Evolutionary conservation across 768 basidiomycete genomes (phyloP).

Genomic region (Candolleomyces eurysporus): DNA sequence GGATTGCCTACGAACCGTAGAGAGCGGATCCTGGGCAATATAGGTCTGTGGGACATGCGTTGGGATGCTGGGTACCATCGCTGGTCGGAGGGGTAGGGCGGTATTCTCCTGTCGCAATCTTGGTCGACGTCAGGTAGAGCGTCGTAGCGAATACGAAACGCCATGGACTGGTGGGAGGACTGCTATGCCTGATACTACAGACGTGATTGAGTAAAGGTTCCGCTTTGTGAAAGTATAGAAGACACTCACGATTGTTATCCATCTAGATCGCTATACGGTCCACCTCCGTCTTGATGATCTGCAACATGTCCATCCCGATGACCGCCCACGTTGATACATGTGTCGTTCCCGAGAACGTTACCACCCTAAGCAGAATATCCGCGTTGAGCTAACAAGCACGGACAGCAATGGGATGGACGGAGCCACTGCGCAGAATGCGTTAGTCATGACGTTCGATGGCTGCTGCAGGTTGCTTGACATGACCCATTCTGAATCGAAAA

Average conservation of each 20-base stretch:
- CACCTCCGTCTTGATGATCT: conserved; percentile 42
- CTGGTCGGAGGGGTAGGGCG: conserved; percentile 41
- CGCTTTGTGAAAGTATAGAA: not conserved
- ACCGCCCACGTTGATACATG: conserved; percentile 78
- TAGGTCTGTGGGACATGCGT: no score
- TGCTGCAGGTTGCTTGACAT: conserved; percentile 52
- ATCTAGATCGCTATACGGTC: conserved; percentile 56
- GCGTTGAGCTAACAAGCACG: not conserved
- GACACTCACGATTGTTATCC: conserved; percentile 53
- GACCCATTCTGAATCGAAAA: conserved; percentile 43
- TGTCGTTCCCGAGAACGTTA: conserved; percentile 68
- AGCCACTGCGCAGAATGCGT: conserved; percentile 76
- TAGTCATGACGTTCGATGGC: conserved; percentile 74
- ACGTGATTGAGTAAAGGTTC: not conserved
- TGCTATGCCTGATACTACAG: conserved; percentile 43
- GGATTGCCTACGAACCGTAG: no score
- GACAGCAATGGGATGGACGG: not conserved
- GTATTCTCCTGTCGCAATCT: conserved; percentile 53
- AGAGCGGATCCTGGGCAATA: no score
- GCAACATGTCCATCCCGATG: conserved; percentile 53
- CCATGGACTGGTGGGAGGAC: not conserved
- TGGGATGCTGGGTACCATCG: conserved; percentile 71
- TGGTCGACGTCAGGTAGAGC: conserved; percentile 59
- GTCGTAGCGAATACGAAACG: conserved; percentile 33
- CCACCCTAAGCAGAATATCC: conserved; percentile 33